Conservation (phyloP, 2,329 filamentous ascomycete species). For the Calonectria pteridis region DNA sequence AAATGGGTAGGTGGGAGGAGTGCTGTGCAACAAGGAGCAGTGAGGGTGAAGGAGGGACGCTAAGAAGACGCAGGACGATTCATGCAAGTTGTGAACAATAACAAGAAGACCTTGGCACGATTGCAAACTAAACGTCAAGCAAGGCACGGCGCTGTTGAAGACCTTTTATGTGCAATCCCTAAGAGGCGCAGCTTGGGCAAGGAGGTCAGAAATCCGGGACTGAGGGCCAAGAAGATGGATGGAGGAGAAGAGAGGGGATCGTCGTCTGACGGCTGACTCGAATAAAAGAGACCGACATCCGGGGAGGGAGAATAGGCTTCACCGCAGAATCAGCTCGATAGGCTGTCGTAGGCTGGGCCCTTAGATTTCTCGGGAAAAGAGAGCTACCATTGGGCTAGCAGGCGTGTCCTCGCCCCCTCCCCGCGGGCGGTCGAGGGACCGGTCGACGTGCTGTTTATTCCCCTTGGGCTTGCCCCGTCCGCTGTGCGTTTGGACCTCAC, state of each 20-base stretch:
- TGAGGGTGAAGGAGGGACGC: background rate
- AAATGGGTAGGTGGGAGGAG: background rate
- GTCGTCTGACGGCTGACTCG: constrained; percentile 39
- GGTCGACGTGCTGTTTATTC: background rate
- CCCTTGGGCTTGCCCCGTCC: background rate
- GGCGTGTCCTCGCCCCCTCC: background rate
- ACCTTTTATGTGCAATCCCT: background rate
- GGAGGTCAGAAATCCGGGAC: constrained; percentile 12
- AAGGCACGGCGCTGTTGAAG: background rate
- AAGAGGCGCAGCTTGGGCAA: constrained; percentile 2
- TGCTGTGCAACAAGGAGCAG: background rate
- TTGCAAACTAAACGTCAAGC: constrained; percentile 7
- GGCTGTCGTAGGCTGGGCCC: background rate
- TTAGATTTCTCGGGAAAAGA: constrained; percentile 13
- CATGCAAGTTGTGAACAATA: background rate
- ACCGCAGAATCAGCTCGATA: constrained; percentile 18
- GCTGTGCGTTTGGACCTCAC: background rate
- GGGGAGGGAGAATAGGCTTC: constrained; percentile 9
- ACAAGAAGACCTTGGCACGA: background rate
- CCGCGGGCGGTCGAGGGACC: background rate
- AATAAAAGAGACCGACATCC: constrained; percentile 20
- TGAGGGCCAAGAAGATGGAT: constrained; percentile 22
- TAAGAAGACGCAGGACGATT: background rate
- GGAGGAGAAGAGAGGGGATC: constrained; percentile 38
- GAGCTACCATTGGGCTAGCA: constrained; percentile 1